Conservation (phyloP, 345 rosid species). For the Lepidium didymum region DNA sequence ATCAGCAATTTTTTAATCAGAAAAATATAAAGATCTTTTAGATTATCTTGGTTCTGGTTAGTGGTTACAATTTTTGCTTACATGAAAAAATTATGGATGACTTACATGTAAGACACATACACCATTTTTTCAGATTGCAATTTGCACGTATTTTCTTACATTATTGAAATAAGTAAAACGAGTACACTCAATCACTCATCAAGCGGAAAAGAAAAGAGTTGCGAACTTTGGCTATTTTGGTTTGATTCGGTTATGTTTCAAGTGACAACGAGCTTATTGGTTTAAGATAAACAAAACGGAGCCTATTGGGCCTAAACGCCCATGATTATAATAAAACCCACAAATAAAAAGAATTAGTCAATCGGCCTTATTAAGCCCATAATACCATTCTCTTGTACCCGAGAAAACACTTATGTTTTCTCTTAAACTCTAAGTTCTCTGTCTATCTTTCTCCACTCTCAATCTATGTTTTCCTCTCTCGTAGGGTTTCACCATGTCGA, state of each 20-base stretch:
- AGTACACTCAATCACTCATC: too few relatives aligned
- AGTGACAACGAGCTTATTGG: too few relatives aligned
- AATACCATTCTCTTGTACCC: not conserved
- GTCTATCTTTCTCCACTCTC: not conserved
- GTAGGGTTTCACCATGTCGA: constrained; percentile 49
- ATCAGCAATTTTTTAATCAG: not conserved
- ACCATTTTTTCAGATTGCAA: too few relatives aligned
- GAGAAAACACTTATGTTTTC: not conserved
- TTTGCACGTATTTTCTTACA: too few relatives aligned
- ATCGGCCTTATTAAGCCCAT: not conserved
- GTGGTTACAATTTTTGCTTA: too few relatives aligned
- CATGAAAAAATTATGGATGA: too few relatives aligned
- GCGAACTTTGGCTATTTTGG: not conserved
- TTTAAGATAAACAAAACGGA: not conserved
- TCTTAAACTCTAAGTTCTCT: constrained; percentile 35
- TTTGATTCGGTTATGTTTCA: not conserved
- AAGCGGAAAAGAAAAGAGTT: not conserved
- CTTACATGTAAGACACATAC: too few relatives aligned
- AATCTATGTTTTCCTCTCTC: not conserved
- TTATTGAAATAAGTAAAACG: too few relatives aligned
- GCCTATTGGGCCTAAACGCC: not conserved
- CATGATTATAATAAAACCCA: not conserved
- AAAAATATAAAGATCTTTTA: not conserved
- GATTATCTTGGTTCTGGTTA: not conserved
- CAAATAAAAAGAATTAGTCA: not conserved